Evolutionary conservation across 108 stramenopile species (phyloP).

Genomic region (Stephanodiscus triporus): DNA sequence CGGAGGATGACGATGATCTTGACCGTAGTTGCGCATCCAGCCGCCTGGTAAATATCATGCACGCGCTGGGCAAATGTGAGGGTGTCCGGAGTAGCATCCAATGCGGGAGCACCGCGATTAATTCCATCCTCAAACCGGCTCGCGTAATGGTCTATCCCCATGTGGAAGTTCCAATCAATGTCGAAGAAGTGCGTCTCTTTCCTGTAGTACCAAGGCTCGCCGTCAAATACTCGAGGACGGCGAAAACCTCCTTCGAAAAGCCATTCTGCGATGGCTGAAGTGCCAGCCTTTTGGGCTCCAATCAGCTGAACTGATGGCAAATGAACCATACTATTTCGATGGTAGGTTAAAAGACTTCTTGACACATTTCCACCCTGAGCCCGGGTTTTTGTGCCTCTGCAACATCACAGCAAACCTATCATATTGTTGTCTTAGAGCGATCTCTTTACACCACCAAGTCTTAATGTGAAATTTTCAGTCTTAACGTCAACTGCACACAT

Average conservation of each 20-base stretch:
- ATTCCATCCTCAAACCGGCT: conserved; percentile 30
- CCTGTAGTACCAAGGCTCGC: conserved; percentile 26
- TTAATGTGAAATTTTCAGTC: neutral
- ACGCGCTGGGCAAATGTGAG: conserved; percentile 19
- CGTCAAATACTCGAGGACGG: conserved; percentile 27
- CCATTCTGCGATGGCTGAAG: conserved; percentile 40
- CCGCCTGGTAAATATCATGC: conserved; percentile 5
- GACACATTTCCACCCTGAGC: too few relatives aligned
- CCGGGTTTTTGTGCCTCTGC: too few relatives aligned
- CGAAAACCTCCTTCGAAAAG: conserved; percentile 23
- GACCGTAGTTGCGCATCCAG: conserved; percentile 4
- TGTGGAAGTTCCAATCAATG: conserved; percentile 18
- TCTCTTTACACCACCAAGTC: too few relatives aligned
- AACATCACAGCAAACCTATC: too few relatives aligned
- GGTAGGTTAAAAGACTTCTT: too few relatives aligned
- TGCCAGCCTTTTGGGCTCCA: conserved; percentile 50
- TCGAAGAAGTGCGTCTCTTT: conserved; percentile 58
- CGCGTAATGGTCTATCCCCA: conserved; percentile 47
- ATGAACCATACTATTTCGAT: too few relatives aligned
- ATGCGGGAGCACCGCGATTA: neutral
- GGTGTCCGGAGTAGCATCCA: conserved; percentile 34
- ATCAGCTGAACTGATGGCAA: conserved; percentile 24
- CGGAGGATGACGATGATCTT: conserved; percentile 39
- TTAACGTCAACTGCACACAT: neutral
- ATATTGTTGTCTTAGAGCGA: too few relatives aligned